Evolutionary conservation across 108 stramenopile genomes (phyloP).

Genomic region (Nannochloropsis oceanica): DNA sequence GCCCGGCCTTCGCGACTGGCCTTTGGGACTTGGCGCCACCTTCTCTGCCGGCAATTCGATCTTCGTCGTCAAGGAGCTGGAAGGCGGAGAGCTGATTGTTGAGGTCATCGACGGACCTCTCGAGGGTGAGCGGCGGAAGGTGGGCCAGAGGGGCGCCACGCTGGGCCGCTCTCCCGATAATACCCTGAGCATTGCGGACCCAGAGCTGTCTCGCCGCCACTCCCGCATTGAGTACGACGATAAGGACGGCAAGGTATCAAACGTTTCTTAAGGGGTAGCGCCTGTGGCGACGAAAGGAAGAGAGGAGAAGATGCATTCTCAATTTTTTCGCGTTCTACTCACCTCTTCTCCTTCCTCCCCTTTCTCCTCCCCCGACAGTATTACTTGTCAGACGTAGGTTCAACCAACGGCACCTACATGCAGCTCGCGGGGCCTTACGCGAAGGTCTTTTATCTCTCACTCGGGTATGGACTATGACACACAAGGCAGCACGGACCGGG

Average conservation of each 20-base stretch:
- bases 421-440: constrained; percentile 25
- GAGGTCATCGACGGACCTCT: constrained; percentile 30
- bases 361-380: background rate
- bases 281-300: background rate
- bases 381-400: constrained; percentile 45
- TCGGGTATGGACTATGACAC: background rate
- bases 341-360: background rate
- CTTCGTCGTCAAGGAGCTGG: constrained; percentile 14
- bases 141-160: constrained; percentile 24
- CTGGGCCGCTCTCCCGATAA: constrained; percentile 37
- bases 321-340: too few relatives aligned
- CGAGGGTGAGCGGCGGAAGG: constrained; percentile 14
- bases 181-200: constrained; percentile 27
- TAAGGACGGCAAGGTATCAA: background rate
- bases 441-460: background rate
- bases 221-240: constrained; percentile 22
- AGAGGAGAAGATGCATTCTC: too few relatives aligned
- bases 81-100: background rate
- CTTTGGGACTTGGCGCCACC: constrained; percentile 3
- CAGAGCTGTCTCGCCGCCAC: constrained; percentile 34
- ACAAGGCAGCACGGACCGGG: too few relatives aligned
- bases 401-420: constrained; percentile 43
- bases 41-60: constrained; percentile 40
- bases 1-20: constrained; percentile 20
- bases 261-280: too few relatives aligned